phyloP scores from a whole-genome alignment of 1,284 basidiomycete species.

The Cystobasidiaceae sp. region DNA sequence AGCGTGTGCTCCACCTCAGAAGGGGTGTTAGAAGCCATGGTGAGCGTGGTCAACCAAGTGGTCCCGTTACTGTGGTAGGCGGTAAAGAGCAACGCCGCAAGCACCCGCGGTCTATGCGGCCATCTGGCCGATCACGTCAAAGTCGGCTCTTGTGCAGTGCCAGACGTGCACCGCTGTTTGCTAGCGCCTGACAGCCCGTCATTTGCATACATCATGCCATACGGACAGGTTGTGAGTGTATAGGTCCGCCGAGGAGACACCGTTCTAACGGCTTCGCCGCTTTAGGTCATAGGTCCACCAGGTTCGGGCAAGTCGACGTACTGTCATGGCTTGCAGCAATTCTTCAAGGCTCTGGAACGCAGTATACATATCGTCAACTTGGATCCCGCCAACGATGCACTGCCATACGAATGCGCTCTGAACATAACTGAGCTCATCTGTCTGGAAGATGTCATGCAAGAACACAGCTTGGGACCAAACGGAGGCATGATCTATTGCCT shows the following conservation, averaged over 20 bases:
- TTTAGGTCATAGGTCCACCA: constrained; percentile 74
- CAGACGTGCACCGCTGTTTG: no score
- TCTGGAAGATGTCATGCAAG: constrained; percentile 79
- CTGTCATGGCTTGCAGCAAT: constrained; percentile 83
- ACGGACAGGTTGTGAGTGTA: constrained; percentile 39
- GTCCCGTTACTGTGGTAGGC: no score
- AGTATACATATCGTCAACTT: constrained; percentile 89
- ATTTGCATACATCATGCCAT: no score
- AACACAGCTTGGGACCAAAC: constrained; percentile 84
- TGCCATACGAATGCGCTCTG: constrained; percentile 85
- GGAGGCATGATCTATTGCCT: constrained; percentile 96
- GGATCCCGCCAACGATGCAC: constrained; percentile 85
- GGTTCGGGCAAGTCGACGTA: constrained; percentile 93
- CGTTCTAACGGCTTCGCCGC: not conserved
- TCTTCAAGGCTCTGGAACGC: constrained; percentile 76
- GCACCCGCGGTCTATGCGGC: no score
- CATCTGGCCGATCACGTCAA: no score
- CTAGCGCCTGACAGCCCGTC: no score
- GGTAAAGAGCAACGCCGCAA: no score
- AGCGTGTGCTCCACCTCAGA: constrained; percentile 74
- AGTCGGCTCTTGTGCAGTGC: no score
- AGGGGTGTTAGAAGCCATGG: constrained; percentile 47
- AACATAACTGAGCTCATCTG: constrained; percentile 83
- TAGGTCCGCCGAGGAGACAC: not conserved
- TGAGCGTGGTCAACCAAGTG: not conserved